These are phyloP conservation scores for Rhodotorula diobovata DNA, from an alignment of 768 basidiomycete species.

Conservation along the genomic window DNA sequence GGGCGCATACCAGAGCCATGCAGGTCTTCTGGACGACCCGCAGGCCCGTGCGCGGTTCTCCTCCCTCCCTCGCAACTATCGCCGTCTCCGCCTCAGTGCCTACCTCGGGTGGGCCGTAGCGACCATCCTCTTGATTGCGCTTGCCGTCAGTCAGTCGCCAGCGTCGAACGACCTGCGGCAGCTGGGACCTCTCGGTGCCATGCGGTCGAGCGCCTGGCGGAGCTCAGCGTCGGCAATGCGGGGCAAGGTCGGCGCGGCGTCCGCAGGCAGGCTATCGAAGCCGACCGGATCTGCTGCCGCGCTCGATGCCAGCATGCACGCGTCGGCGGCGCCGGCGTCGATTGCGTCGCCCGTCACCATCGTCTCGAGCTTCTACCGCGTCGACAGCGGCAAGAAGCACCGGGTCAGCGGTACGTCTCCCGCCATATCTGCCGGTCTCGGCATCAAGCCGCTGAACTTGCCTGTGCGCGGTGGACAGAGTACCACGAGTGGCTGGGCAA, in stretches of 20 bases:
- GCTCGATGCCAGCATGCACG: not conserved
- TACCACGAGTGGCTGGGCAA: conserved; percentile 39
- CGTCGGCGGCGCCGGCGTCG: conserved; percentile 1
- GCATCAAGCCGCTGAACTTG: not conserved
- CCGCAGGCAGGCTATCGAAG: not conserved
- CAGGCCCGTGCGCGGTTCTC: not conserved
- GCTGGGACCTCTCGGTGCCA: no score
- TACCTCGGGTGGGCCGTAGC: conserved; percentile 27
- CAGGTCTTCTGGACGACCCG: conserved; percentile 2
- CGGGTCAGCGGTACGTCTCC: conserved; percentile 33
- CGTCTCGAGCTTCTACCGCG: conserved; percentile 39
- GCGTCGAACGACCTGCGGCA: not conserved
- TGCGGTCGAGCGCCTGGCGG: not conserved
- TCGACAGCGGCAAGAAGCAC: conserved; percentile 40
- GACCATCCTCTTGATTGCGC: conserved; percentile 13
- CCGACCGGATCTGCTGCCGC: not conserved
- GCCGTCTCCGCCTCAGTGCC: conserved; percentile 6
- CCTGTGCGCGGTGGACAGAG: conserved; percentile 1
- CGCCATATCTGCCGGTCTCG: not conserved
- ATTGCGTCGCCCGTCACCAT: conserved; percentile 29
- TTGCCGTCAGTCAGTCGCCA: not conserved
- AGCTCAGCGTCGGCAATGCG: not conserved
- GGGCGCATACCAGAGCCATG: not conserved
- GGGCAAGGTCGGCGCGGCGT: not conserved
- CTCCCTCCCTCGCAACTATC: conserved; percentile 1